Percentiles rank a stretch among this genome's conserved stretches.
phyloP scores from a whole-genome alignment of 1,284 basidiomycete species.

The Apiotrichum sp. region DNA sequence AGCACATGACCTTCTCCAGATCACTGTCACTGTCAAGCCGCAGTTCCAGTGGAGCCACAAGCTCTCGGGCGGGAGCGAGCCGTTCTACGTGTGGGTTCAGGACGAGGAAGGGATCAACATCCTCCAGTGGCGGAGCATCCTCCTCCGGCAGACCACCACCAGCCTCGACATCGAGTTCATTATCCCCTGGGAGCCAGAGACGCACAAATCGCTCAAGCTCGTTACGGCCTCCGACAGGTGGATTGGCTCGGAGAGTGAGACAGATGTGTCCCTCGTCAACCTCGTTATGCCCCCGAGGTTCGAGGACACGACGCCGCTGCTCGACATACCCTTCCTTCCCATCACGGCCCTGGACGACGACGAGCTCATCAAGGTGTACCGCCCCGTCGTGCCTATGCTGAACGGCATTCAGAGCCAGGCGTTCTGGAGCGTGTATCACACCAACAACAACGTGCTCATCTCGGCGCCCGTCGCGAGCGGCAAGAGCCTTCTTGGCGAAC shows the following conservation, averaged over 20 bases:
- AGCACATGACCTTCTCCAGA: slow-evolving; percentile 73
- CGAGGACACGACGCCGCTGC: slow-evolving; percentile 59
- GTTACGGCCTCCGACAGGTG: slow-evolving; percentile 89
- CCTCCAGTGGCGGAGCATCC: slow-evolving; percentile 69
- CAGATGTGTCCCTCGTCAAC: slow-evolving; percentile 59
- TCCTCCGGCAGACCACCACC: slow-evolving; percentile 62
- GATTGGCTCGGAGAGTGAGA: slow-evolving; percentile 82
- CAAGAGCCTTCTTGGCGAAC: slow-evolving; percentile 68
- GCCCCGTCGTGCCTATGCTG: slow-evolving; percentile 54
- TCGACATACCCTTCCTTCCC: slow-evolving; percentile 76
- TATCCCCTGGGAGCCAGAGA: slow-evolving; percentile 61
- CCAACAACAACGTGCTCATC: slow-evolving; percentile 65
- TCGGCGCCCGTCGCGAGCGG: slow-evolving; percentile 76
- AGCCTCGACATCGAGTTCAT: slow-evolving; percentile 69
- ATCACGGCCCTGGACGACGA: slow-evolving; percentile 54
- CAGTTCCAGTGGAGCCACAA: slow-evolving; percentile 80
- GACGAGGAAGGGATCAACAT: slow-evolving; percentile 73
- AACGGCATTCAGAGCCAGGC: slow-evolving; percentile 87
- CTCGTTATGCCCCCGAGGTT: slow-evolving; percentile 71
- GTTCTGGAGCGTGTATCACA: slow-evolving; percentile 76
- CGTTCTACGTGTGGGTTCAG: slow-evolving; percentile 96
- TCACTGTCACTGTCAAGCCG: slow-evolving; percentile 61
- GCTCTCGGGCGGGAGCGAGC: slow-evolving; percentile 70
- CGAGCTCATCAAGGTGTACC: slow-evolving; percentile 52
- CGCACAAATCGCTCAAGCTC: slow-evolving; percentile 64